Evolutionary conservation across 75 land plant species (phyloP).

Genomic region (Cryptomeria japonica): DNA sequence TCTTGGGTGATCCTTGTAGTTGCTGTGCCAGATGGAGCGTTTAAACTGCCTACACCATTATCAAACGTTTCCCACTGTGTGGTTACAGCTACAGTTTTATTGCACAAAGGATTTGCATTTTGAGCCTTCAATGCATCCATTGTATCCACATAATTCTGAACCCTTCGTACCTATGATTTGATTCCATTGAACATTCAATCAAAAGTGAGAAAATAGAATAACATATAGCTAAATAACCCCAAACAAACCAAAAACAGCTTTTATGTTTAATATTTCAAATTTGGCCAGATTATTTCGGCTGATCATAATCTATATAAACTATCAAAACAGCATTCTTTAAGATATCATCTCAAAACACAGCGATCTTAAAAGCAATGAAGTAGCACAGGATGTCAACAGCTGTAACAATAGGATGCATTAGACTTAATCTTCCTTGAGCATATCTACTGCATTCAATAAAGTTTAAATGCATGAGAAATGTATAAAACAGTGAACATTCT

Average conservation of each 20-base stretch:
- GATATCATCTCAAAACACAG: background rate
- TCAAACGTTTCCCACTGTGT: slow-evolving; percentile 88
- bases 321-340: background rate
- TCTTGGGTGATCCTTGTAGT: slow-evolving; percentile 43
- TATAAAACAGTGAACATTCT: background rate
- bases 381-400: background rate
- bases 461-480: background rate
- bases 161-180: slow-evolving; percentile 45
- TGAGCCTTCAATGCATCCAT: slow-evolving; percentile 40
- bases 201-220: background rate
- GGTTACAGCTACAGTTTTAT: slow-evolving; percentile 51
- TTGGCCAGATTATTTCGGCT: background rate
- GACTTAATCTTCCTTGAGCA: background rate
- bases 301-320: background rate
- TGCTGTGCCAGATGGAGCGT: slow-evolving; percentile 39
- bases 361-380: background rate
- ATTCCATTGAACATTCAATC: background rate
- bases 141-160: slow-evolving; percentile 45
- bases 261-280: background rate
- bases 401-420: background rate
- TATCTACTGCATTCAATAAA: background rate
- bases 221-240: background rate
- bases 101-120: slow-evolving; percentile 53
- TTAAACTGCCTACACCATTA: slow-evolving; percentile 57
- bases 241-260: background rate